Percentiles rank a stretch among this genome's conserved stretches.
Conservation (phyloP, 805 yeast genomes). For the Teunomyces cretensis region DNA sequence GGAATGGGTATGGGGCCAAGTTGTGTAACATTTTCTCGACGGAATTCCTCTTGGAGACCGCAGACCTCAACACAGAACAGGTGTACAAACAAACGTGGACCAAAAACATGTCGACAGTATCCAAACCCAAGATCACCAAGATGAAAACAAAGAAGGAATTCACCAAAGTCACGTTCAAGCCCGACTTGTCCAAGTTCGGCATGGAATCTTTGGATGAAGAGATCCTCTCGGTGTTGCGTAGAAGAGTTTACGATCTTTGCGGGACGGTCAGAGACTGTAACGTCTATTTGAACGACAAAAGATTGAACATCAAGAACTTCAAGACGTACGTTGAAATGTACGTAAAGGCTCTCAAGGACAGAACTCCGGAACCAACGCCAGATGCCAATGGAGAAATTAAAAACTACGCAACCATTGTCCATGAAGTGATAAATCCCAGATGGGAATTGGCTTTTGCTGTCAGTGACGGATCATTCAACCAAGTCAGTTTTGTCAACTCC, state of each 20-base stretch:
- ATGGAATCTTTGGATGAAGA: slow-evolving; percentile 87
- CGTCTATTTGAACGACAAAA: slow-evolving; percentile 74
- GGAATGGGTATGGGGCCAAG: slow-evolving; percentile 98
- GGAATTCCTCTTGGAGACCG: slow-evolving; percentile 83
- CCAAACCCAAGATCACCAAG: slow-evolving; percentile 69
- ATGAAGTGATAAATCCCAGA: slow-evolving; percentile 77
- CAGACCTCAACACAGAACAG: slow-evolving; percentile 64
- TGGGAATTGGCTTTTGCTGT: slow-evolving; percentile 98
- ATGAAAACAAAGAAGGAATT: slow-evolving; percentile 66
- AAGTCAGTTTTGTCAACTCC: slow-evolving; percentile 94
- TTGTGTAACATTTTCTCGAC: slow-evolving; percentile 94
- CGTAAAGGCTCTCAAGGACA: slow-evolving; percentile 67
- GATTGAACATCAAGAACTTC: slow-evolving; percentile 69
- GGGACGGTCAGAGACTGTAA: slow-evolving; percentile 86
- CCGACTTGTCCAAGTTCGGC: slow-evolving; percentile 80
- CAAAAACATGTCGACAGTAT: slow-evolving; percentile 76
- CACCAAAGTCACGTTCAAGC: slow-evolving; percentile 84
- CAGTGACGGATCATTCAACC: slow-evolving; percentile 86
- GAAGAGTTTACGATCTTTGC: slow-evolving; percentile 94
- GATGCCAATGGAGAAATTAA: slow-evolving; percentile 33
- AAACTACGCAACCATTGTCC: slow-evolving; percentile 54
- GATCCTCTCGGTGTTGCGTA: slow-evolving; percentile 74
- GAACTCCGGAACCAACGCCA: slow-evolving; percentile 35
- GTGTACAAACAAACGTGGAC: slow-evolving; percentile 83
- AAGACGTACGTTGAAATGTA: slow-evolving; percentile 88